A percentile compares a stretch with the other conserved stretches of the same genome.
Evolutionary conservation across 1,284 basidiomycete genomes (phyloP).

Genomic region (Coniophora puteana): DNA sequence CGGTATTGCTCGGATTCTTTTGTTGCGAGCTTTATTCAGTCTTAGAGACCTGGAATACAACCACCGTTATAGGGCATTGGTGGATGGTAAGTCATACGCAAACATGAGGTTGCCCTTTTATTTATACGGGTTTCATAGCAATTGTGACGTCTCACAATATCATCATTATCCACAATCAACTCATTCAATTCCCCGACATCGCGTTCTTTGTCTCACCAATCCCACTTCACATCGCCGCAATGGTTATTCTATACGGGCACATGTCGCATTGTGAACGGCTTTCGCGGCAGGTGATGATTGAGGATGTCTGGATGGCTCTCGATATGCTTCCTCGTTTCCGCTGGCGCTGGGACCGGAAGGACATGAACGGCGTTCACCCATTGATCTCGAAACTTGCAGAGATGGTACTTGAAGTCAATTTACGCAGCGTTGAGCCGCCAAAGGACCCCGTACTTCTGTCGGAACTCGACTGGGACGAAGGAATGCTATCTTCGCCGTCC

Average conservation of each 20-base stretch:
- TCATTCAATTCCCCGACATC: constrained; percentile 77
- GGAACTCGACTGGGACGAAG: constrained; percentile 69
- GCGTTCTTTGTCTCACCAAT: constrained; percentile 84
- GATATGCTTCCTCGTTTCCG: constrained; percentile 82
- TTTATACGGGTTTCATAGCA: constrained; percentile 38
- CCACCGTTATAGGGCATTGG: constrained; percentile 62
- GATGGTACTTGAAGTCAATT: constrained; percentile 65
- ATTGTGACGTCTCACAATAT: constrained; percentile 82
- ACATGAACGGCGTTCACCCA: constrained; percentile 72
- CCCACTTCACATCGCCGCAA: constrained; percentile 79
- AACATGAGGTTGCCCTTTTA: constrained; percentile 1
- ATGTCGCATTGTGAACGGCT: constrained; percentile 72
- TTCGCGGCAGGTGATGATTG: constrained; percentile 57
- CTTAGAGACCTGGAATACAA: constrained; percentile 62
- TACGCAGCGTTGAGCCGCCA: constrained; percentile 56
- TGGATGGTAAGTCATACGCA: constrained; percentile 54
- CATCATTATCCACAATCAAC: constrained; percentile 74
- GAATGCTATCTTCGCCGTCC: constrained; percentile 27
- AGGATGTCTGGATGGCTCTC: constrained; percentile 79
- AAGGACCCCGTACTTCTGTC: constrained; percentile 54
- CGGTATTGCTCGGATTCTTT: constrained; percentile 72
- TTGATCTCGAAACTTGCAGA: constrained; percentile 76
- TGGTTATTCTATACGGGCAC: constrained; percentile 82
- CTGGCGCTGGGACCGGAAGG: constrained; percentile 84
- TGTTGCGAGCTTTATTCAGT: constrained; percentile 73